phyloP scores from a whole-genome alignment of 805 yeast genomes.

The Wickerhamomyces rabaulensis region DNA sequence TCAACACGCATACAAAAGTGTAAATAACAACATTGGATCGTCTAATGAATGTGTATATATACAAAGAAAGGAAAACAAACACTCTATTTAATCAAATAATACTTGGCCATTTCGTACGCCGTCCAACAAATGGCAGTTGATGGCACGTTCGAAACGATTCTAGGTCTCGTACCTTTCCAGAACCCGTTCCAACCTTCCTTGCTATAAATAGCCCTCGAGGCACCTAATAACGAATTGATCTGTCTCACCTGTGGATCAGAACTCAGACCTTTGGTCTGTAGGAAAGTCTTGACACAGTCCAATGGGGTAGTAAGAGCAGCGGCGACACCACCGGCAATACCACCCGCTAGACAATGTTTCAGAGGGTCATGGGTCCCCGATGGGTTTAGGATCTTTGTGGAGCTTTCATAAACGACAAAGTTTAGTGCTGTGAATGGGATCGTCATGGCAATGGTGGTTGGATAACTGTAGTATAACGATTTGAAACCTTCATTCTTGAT shows the following conservation, averaged over 20 bases:
- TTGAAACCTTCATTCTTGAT: constrained; percentile 52
- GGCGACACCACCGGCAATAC: constrained; percentile 90
- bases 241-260: constrained; percentile 37
- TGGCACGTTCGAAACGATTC: constrained; percentile 89
- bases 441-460: constrained; percentile 89
- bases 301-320: constrained; percentile 94
- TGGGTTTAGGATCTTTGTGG: constrained; percentile 74
- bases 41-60: background rate
- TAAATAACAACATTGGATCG: background rate
- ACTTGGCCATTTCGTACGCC: constrained; percentile 93
- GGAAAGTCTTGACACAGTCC: constrained; percentile 86
- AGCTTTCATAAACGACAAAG: constrained; percentile 85
- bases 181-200: constrained; percentile 64
- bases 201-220: constrained; percentile 60
- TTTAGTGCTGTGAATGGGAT: constrained; percentile 94
- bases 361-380: constrained; percentile 78
- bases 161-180: constrained; percentile 79
- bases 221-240: constrained; percentile 62
- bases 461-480: constrained; percentile 87
- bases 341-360: constrained; percentile 87
- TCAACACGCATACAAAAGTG: background rate
- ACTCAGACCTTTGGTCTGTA: constrained; percentile 71
- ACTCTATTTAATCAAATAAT: constrained; percentile 22
- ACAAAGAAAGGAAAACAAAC: too few species aligned
- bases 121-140: constrained; percentile 98